Evolutionary conservation across 192 early-diverging fungal species (phyloP).

Genomic region (Chytriomyces sp.): DNA sequence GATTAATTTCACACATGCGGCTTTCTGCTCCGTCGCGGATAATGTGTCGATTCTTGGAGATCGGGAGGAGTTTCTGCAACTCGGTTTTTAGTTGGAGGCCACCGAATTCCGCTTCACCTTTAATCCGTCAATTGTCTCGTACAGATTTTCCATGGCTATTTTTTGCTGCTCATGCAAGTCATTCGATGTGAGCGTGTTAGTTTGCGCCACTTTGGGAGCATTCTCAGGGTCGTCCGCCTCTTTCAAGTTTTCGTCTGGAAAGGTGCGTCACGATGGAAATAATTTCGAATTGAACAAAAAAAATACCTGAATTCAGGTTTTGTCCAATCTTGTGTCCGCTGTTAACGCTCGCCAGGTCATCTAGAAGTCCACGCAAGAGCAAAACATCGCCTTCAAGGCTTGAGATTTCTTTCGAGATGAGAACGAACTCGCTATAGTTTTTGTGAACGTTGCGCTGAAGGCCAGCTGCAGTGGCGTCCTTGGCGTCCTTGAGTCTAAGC

Average conservation of each 20-base stretch:
- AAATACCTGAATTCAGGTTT: neutral
- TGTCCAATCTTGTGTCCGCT: slow-evolving; percentile 10
- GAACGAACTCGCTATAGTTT: slow-evolving; percentile 85
- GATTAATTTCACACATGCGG: slow-evolving; percentile 77
- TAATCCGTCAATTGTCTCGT: slow-evolving; percentile 51
- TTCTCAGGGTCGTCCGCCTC: neutral
- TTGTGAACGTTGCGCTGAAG: slow-evolving; percentile 81
- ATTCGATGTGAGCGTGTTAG: slow-evolving; percentile 10
- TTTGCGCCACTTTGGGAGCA: neutral
- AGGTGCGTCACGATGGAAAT: neutral
- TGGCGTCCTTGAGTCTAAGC: slow-evolving; percentile 61
- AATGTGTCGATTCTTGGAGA: slow-evolving; percentile 33
- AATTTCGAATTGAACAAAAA: neutral
- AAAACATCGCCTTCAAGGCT: slow-evolving; percentile 78
- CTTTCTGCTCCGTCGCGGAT: slow-evolving; percentile 40
- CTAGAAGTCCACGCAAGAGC: slow-evolving; percentile 63
- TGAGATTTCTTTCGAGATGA: slow-evolving; percentile 85
- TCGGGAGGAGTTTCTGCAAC: slow-evolving; percentile 46
- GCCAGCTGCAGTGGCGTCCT: slow-evolving; percentile 67
- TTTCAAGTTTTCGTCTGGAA: slow-evolving; percentile 7
- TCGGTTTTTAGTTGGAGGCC: neutral
- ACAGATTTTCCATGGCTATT: slow-evolving; percentile 38
- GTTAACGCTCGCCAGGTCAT: slow-evolving; percentile 67
- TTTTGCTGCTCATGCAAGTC: slow-evolving; percentile 24
- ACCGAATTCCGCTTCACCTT: slow-evolving; percentile 28